These are phyloP conservation scores for Peronospora destructor DNA, from an alignment of 352 stramenopile species.

Conservation along the genomic window DNA sequence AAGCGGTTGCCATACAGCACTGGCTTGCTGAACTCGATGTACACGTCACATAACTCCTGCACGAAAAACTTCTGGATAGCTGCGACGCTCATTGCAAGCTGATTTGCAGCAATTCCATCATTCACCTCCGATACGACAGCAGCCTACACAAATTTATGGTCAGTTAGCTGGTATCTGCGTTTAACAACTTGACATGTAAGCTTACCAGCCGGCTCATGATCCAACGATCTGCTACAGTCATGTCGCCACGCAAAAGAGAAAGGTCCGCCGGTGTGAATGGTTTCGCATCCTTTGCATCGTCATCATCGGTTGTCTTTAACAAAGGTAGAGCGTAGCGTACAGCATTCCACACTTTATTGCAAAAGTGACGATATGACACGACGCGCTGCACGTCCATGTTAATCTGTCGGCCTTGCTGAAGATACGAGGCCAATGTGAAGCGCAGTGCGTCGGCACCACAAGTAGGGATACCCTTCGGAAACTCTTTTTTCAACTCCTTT, in stretches of 20 bases:
- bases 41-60: slow-evolving; percentile 83
- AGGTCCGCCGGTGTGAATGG: slow-evolving; percentile 17
- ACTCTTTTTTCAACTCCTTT: slow-evolving; percentile 94
- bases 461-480: slow-evolving; percentile 96
- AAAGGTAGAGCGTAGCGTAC: slow-evolving; percentile 70
- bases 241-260: slow-evolving; percentile 27
- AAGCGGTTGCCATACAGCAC: slow-evolving; percentile 74
- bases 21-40: slow-evolving; percentile 84
- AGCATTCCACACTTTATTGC: slow-evolving; percentile 88
- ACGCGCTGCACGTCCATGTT: slow-evolving; percentile 85
- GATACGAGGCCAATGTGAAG: slow-evolving; percentile 95
- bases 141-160: slow-evolving; percentile 26
- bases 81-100: slow-evolving; percentile 57
- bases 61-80: slow-evolving; percentile 81
- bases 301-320: slow-evolving; percentile 24
- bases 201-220: slow-evolving; percentile 79
- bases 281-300: background rate
- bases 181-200: background rate
- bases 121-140: slow-evolving; percentile 55
- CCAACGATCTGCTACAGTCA: slow-evolving; percentile 70
- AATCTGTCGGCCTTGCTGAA: slow-evolving; percentile 83
- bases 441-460: slow-evolving; percentile 97
- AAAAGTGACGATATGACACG: slow-evolving; percentile 81
- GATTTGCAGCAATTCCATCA: slow-evolving; percentile 56
- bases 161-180: background rate